phyloP scores from a whole-genome alignment of 352 stramenopile genomes.

The Phytophthora chlamydospora region DNA sequence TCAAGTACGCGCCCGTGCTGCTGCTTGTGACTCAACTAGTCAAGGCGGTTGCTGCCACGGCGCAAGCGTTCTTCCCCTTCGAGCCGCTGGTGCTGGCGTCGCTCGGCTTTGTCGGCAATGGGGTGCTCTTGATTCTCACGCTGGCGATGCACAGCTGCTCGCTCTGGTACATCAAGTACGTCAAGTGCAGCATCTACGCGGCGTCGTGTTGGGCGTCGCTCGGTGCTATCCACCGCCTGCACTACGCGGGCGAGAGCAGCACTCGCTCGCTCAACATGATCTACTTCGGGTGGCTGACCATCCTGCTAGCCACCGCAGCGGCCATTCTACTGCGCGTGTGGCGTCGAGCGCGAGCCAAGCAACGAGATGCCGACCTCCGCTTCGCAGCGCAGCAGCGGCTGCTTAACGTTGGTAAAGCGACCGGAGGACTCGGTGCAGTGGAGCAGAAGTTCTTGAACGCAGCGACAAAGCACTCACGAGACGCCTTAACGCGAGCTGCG shows the following conservation, averaged over 20 bases:
- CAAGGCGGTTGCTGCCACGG: conserved; percentile 51
- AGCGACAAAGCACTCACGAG: conserved; percentile 5
- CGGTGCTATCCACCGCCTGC: conserved; percentile 51
- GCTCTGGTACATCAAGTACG: conserved; percentile 61
- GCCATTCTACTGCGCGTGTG: conserved; percentile 31
- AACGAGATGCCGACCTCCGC: conserved; percentile 13
- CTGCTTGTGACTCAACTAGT: conserved; percentile 58
- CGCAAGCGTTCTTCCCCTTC: conserved; percentile 57
- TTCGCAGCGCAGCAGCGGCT: conserved; percentile 25
- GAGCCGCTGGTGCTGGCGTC: conserved; percentile 40
- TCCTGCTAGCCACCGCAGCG: conserved; percentile 29
- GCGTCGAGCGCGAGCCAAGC: conserved; percentile 13
- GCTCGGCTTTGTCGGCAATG: conserved; percentile 47
- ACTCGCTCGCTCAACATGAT: conserved; percentile 51
- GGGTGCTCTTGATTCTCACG: conserved; percentile 42
- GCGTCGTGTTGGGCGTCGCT: conserved; percentile 61
- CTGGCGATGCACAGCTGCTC: conserved; percentile 51
- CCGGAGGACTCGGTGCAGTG: conserved; percentile 1
- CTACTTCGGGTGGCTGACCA: conserved; percentile 65
- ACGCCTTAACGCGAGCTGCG: conserved; percentile 5
- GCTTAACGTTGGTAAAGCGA: conserved; percentile 2
- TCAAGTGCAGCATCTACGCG: conserved; percentile 63
- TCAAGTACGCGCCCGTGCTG: conserved; percentile 66
- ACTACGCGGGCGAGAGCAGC: conserved; percentile 23
- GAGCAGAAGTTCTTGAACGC: conserved; percentile 26